Base-by-base conservation (phyloP, 805 yeast species). In the Wickerhamomyces chaumierensis region DNA sequence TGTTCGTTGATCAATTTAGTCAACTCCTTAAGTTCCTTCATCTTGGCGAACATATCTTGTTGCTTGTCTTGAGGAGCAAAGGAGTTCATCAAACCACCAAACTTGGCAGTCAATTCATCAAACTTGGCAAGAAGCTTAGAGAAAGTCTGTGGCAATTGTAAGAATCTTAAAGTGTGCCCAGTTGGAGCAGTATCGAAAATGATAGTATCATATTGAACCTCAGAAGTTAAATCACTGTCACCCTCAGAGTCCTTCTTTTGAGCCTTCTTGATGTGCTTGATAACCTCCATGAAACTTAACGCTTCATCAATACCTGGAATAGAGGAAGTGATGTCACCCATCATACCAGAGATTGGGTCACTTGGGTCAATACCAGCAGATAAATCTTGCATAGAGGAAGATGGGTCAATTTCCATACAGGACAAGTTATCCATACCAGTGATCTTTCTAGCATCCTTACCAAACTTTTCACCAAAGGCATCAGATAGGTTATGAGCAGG, bases 111-210 rank as follows among this genome's bases (percentile, higher is more conserved):
- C 40, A 92, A 71, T 51, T 86, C 94, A 52, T 87, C 79, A 58
- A 92, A 79, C 56, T 90, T 92, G 36, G 81, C 79, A 49, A 92
- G 69, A 29, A 94, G 71, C 58, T 85, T 86, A 51, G 87, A 94
- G 44, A 92, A 66, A 3, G 96, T 88, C 21, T 94, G 75, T 31
- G 99, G 99, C 53, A 92, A 75, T 62, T 88, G 96, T 58, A 92
- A 69, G 61, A 92, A 92, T 54, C 99, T 76, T 51, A 92, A 68
- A 2, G 98, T 92, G 62, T 92, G 99, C 29, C 99, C 99, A 0
- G 99, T 92, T 51, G 99, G 99, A 0, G 99, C 98, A n/a, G 99
- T 92, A 61, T 92, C 99, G 55, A 92, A 92, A 48, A 92, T 86
- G 47, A 92, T 88, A 8, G 95, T 86, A 49, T 83, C 86, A 58